Conservation (phyloP, 768 basidiomycete species). For the Xerocomellus dryophilus region DNA sequence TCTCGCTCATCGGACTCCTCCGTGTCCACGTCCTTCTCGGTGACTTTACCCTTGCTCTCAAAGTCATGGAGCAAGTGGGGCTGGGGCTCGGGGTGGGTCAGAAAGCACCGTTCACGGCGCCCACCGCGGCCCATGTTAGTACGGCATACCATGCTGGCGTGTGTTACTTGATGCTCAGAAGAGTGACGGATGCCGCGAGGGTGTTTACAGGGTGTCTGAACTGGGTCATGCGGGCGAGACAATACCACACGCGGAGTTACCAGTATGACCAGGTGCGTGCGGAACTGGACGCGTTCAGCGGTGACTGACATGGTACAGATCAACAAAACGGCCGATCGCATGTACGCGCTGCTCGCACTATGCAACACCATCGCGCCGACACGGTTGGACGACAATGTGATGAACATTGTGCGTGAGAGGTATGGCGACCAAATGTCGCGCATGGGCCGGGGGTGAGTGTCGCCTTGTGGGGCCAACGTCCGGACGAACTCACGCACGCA, state of each 20-base stretch:
- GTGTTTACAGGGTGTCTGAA: conserved; percentile 90
- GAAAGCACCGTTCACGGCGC: conserved; percentile 90
- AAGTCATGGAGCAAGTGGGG: conserved; percentile 93
- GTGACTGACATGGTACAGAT: conserved; percentile 49
- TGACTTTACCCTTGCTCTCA: conserved; percentile 91
- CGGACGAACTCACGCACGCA: background rate
- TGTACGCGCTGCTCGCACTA: conserved; percentile 95
- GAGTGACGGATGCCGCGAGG: conserved; percentile 94
- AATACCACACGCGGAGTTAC: conserved; percentile 94
- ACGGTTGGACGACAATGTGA: conserved; percentile 90
- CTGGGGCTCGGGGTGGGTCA: conserved; percentile 87
- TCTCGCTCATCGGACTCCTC: conserved; percentile 91
- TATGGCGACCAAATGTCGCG: conserved; percentile 89
- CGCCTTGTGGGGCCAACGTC: background rate
- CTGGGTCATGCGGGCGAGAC: conserved; percentile 94
- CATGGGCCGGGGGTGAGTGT: conserved; percentile 77
- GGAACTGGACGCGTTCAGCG: background rate
- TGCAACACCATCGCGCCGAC: conserved; percentile 92
- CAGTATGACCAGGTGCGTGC: conserved; percentile 85
- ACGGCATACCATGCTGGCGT: conserved; percentile 96
- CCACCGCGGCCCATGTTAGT: conserved; percentile 95
- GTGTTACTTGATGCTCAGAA: conserved; percentile 92
- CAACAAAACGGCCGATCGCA: conserved; percentile 95
- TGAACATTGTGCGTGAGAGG: conserved; percentile 88
- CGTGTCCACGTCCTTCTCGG: conserved; percentile 95